Percentiles rank a stretch among this genome's conserved stretches.
Evolutionary conservation across 129 eudicot genomes (phyloP).

Genomic region (Kitagawia praeruptora): DNA sequence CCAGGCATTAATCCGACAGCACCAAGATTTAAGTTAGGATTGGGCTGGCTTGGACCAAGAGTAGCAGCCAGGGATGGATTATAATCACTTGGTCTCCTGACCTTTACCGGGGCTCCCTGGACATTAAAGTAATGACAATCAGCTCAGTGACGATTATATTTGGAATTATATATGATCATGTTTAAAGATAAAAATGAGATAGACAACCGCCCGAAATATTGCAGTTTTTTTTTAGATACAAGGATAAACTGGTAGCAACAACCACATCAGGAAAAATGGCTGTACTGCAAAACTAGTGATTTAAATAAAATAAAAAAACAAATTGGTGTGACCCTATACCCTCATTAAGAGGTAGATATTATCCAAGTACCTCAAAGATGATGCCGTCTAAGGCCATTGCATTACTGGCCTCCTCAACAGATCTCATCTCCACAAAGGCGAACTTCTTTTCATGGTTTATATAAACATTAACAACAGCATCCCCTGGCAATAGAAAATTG

Average conservation of each 20-base stretch:
- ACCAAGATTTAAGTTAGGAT: slow-evolving; percentile 76
- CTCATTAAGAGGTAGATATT: background rate
- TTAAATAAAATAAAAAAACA: background rate
- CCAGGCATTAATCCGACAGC: slow-evolving; percentile 96
- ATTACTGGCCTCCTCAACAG: slow-evolving; percentile 98
- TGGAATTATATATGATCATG: background rate
- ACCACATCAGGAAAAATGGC: background rate
- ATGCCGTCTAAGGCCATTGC: slow-evolving; percentile 99
- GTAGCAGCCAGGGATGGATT: slow-evolving; percentile 94
- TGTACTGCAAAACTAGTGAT: background rate
- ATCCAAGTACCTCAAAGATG: slow-evolving; percentile 57
- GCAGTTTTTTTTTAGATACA: background rate
- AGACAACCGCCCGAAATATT: background rate
- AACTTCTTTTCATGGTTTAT: slow-evolving; percentile 96
- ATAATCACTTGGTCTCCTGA: slow-evolving; percentile 94
- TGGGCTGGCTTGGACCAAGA: slow-evolving; percentile 98
- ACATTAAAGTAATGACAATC: slow-evolving; percentile 6
- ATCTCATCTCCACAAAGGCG: slow-evolving; percentile 99
- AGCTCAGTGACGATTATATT: background rate
- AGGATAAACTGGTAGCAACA: background rate
- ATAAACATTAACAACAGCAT: slow-evolving; percentile 95
- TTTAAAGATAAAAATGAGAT: background rate
- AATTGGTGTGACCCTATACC: no score
- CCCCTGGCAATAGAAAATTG: slow-evolving; percentile 36
- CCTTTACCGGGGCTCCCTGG: slow-evolving; percentile 94